Evolutionary conservation across 2,329 filamentous ascomycete species (phyloP), one percentile per base, ranked within the genome.

Genomic region (Ceratocystis destructans): DNA sequence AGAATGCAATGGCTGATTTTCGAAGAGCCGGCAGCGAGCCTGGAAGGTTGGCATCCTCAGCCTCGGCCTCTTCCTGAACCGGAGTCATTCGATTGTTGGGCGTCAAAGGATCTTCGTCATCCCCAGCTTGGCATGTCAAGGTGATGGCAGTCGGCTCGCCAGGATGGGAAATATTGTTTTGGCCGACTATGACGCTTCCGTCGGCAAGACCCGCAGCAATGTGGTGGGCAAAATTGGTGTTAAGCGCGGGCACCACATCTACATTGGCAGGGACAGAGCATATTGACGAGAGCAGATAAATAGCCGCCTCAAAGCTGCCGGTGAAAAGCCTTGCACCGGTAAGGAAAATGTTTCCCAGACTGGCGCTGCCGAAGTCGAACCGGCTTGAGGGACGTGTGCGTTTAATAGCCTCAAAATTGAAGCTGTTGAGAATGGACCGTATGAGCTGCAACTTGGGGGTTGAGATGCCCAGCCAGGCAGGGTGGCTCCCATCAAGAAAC

Each of bases 141-240:
- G 74, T 73, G n/a, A 67, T 67, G 1, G 75, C 73, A 0, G 86
- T 88, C 0, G 85, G 85, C 48, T 81, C 84, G 55, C 85, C 87
- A 0, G 91, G 91, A 71, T 96, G 92, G 0, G 87, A 92, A 71
- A 96, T 96, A 72, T 89, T 88, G 74, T 96, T 96, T 74, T 97
- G 94, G 0, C 93, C 93, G 0, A 89, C 88, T 71, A 97, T 95
- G 31, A 87, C 78, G 0, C 83, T 85, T 6, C 89, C 90, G 73
- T 96, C 84, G 20, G 79, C 78, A 0, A 97, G 80, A 0, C 88
- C 87, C 1, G 91, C 93, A 5, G 88, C 90, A 70, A 97, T 97
- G 75, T 97, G 93, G 72, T 96, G 89, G 0, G 90, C 90, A 77
- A 96, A 96, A 74, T 96, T 97, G 69, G 88, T 91, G 78, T 96